Base-by-base conservation (phyloP, 2,329 filamentous ascomycete species). In the Cadophora malorum region DNA sequence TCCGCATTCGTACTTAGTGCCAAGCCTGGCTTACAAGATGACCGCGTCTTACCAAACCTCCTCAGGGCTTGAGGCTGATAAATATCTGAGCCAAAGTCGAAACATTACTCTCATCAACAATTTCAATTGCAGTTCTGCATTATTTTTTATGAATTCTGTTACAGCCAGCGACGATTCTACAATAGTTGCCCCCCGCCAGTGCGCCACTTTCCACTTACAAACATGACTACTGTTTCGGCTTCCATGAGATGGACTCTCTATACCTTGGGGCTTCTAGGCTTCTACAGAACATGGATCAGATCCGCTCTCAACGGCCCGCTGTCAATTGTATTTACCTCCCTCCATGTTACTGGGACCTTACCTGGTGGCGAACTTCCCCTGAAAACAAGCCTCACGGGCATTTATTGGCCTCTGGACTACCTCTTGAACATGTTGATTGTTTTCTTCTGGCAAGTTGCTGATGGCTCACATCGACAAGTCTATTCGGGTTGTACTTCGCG, bases 361-460 rank as follows among this genome's bases (percentile, higher is more conserved):
- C 38, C 38, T 9, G 21, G 38, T 9, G 9, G 5, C 1, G 6
- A 61, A 12, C 5, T 61, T 8, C 21, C 35, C 0, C 7, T 31
- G 14, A 61, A 61, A 19, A 31, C 23, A n/a, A 28, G 23, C 1
- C 6, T 61, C 10, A 45, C 38, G 4, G 58, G 58, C 21, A 61
- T 47, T 23, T 61, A 45, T 21, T 61, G 35, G 58, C 38, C 38
- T 25, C 4, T 61, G 12, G 58, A 61, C 21, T 61, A 61, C 47
- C 35, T 61, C 21, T 31, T 61, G 7, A 31, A 47, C 21, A 47
- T 61, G 41, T 47, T 61, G 38, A 47, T 61, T 35, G 35, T 47
- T 8, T 61, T 61, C 58, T 61, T 61, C 38, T 61, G 38, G 58
- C 38, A 61, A 47, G 38, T 38, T n/a, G 58, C 47, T 1, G 58